phyloP scores from a whole-genome alignment of 768 basidiomycete species.

The Sporobolomyces roseus region DNA sequence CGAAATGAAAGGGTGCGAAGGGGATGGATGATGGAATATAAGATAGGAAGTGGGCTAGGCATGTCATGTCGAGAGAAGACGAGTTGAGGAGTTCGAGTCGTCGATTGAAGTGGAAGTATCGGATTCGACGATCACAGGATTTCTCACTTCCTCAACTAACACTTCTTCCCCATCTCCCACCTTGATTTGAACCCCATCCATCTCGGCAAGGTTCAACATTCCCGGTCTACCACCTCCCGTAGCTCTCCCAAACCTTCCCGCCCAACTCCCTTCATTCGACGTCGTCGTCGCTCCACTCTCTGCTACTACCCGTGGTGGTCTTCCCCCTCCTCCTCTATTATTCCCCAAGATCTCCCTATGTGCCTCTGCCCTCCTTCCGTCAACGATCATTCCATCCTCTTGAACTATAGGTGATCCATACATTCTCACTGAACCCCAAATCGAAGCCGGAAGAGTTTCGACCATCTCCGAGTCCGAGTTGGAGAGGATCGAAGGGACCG shows the following conservation, averaged over 20 bases:
- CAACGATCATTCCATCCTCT: slow-evolving; percentile 25
- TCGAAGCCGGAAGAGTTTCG: slow-evolving; percentile 7
- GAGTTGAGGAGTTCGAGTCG: no score
- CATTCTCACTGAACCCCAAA: slow-evolving; percentile 43
- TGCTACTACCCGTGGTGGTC: no score
- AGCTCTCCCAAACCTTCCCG: not conserved
- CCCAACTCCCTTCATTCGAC: no score
- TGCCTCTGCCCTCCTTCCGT: slow-evolving; percentile 30
- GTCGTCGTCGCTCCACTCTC: not conserved
- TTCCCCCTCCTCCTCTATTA: not conserved
- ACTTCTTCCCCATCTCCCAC: slow-evolving; percentile 10
- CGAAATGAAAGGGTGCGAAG: no score
- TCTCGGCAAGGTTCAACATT: slow-evolving; percentile 21
- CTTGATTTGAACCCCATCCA: slow-evolving; percentile 26
- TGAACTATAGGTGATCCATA: slow-evolving; percentile 44
- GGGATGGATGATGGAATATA: not conserved
- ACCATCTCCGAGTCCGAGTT: slow-evolving; percentile 13
- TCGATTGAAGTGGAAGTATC: no score
- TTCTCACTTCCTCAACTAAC: not conserved
- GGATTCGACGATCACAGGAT: no score
- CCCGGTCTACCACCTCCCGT: slow-evolving; percentile 18
- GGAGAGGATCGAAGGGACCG: no score
- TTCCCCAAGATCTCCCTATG: slow-evolving; percentile 16
- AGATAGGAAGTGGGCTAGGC: not conserved
- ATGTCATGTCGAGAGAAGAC: not conserved